These are phyloP conservation scores for Trametes villosa DNA, from an alignment of 768 basidiomycete species.

Conservation along the genomic window DNA sequence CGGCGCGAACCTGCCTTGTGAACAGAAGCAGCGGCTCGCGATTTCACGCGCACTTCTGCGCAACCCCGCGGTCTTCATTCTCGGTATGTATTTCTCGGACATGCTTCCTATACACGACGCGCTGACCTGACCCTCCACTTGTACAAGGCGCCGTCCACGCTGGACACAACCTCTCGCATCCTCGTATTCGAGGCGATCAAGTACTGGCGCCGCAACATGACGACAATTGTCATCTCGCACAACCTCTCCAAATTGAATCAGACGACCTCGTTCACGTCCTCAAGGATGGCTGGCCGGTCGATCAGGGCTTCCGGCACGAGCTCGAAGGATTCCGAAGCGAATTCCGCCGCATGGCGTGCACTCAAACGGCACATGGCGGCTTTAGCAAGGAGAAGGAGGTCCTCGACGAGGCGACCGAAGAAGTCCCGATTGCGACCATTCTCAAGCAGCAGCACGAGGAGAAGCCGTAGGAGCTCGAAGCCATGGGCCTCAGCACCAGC, in stretches of 20 bases:
- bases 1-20: constrained; percentile 84
- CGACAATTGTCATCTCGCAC: constrained; percentile 94
- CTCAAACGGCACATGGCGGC: constrained; percentile 58
- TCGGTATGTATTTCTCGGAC: constrained; percentile 62
- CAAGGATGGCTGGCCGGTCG: constrained; percentile 75
- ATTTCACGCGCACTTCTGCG: constrained; percentile 86
- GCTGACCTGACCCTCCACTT: constrained; percentile 45
- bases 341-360: constrained; percentile 70
- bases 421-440: constrained; percentile 50
- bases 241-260: constrained; percentile 82
- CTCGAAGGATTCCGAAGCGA: constrained; percentile 68
- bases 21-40: constrained; percentile 89
- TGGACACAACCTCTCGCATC: constrained; percentile 86
- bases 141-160: constrained; percentile 82
- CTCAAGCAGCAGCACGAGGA: constrained; percentile 52
- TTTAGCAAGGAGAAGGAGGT: constrained; percentile 45
- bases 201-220: constrained; percentile 74
- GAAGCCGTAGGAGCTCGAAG: constrained; percentile 34
- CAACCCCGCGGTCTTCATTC: constrained; percentile 86
- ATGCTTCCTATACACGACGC: not conserved
- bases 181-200: constrained; percentile 79
- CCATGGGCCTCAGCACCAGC: constrained; percentile 27
- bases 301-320: constrained; percentile 86
- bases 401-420: constrained; percentile 33
- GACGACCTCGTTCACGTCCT: constrained; percentile 94